A percentile compares a stretch with the other conserved stretches of the same genome.
Evolutionary conservation across 768 basidiomycete genomes (phyloP).

Genomic region (Daedalea quercina): DNA sequence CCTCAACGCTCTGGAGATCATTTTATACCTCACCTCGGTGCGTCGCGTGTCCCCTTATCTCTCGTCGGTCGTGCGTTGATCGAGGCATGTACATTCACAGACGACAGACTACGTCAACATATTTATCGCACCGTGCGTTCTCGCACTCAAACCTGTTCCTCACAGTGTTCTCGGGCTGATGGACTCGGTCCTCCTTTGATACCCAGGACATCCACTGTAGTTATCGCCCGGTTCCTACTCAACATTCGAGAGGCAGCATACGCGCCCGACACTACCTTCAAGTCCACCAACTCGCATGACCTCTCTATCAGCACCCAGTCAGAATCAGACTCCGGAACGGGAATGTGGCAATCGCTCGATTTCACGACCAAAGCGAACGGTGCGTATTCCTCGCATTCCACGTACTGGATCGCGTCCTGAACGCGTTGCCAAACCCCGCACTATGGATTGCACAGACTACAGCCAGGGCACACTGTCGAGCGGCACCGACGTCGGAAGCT

Average conservation of each 20-base stretch:
- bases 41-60: neutral
- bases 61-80: neutral
- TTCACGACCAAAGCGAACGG: too few species aligned
- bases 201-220: neutral
- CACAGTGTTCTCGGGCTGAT: neutral
- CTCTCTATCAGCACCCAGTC: neutral
- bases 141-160: neutral
- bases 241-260: neutral
- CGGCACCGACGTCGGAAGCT: too few species aligned
- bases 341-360: too few species aligned
- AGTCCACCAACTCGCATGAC: neutral
- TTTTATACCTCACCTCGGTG: neutral
- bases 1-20: neutral
- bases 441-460: too few species aligned
- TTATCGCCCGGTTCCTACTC: neutral
- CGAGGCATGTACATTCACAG: neutral
- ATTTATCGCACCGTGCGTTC: neutral
- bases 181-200: neutral
- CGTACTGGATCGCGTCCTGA: too few species aligned
- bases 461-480: too few species aligned
- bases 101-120: neutral
- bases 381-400: too few species aligned
- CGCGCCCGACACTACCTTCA: neutral
- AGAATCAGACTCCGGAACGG: too few species aligned
- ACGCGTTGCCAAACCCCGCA: too few species aligned